These are phyloP conservation scores for Salicornia ramosissima DNA, from an alignment of 148 eudicot species.

Conservation along the genomic window DNA sequence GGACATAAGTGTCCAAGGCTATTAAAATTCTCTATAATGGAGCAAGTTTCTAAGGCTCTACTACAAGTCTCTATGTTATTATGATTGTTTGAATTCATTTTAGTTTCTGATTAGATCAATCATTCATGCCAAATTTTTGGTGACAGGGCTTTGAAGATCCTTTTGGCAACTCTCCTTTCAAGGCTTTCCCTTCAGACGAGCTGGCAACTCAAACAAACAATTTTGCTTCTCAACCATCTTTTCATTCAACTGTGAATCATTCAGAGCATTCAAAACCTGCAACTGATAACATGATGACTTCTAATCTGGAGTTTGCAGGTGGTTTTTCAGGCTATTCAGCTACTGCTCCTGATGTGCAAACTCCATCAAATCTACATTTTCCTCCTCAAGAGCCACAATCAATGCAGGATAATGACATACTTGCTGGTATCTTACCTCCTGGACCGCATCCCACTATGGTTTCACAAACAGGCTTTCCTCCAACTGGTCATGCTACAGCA, in stretches of 20 bases:
- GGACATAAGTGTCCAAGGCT: no score
- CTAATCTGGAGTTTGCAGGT: slow-evolving; percentile 32
- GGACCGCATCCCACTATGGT: slow-evolving; percentile 38
- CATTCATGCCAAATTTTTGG: neutral
- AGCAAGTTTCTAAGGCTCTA: no score
- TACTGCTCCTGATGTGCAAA: slow-evolving; percentile 23
- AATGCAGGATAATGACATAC: slow-evolving; percentile 44
- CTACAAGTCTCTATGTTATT: no score
- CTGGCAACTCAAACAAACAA: slow-evolving; percentile 42
- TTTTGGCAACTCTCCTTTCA: slow-evolving; percentile 91
- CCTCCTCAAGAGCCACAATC: slow-evolving; percentile 28
- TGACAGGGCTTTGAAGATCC: slow-evolving; percentile 80
- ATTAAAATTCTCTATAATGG: no score
- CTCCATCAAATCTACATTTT: slow-evolving; percentile 30
- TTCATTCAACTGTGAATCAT: slow-evolving; percentile 28
- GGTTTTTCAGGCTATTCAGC: slow-evolving; percentile 29
- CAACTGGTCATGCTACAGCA: slow-evolving; percentile 15
- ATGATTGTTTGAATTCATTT: no score
- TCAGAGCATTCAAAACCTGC: slow-evolving; percentile 35
- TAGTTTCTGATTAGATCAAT: neutral
- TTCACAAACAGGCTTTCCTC: slow-evolving; percentile 29
- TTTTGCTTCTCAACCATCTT: slow-evolving; percentile 32
- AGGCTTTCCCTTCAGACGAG: slow-evolving; percentile 53
- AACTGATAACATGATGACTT: slow-evolving; percentile 30
- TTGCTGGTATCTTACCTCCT: slow-evolving; percentile 74